Base-by-base conservation (phyloP, 2,329 filamentous ascomycete genomes). In the Stagonosporopsis tanaceti region DNA sequence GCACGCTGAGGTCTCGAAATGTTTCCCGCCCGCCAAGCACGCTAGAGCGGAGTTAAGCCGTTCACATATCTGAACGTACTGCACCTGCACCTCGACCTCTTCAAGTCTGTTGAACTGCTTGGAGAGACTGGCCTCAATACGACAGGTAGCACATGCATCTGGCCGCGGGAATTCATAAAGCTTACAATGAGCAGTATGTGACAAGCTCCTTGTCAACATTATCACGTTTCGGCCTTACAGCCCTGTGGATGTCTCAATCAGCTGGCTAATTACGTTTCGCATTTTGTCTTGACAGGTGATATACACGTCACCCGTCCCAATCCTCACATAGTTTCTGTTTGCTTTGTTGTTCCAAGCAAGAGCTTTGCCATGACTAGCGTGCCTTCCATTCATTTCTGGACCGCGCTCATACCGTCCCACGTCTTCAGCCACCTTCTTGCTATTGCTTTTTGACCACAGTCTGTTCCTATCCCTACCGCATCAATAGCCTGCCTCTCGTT, bases 11-110 rank as follows among this genome's bases (percentile, higher is more conserved):
- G 39, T 50, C 52, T 45, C 8, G 46, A 59, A 53, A 59, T 59
- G 46, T 59, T 58, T 42, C 45, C 45, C 14, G 30, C 4, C 30
- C 12, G 39, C 56, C 50, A 53, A 53, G 56, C 48, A 35, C 56
- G 50, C 50, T 59, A 59, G 56, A 34, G 38, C 46, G 50, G 50
- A 47, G 56, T 20, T 44, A 14, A 24, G 11, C 39, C 50, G 34
- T 14, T 12, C 30, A 14, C 8, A 32, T 20, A 20, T 20, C 20
- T 20, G 20, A 20, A 20, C 12, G 7, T 4, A 32, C 30, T 32
- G 12, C 28, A 9, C 11, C 28, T 12, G 28, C 28, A 1, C 4
- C 14, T 34, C 32, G 15, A 7, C 32, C 14, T 34, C 32, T 34
- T 34, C 14, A 34, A 4, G 14, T 34, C 14, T 9, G 11, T 12